Evolutionary conservation across 306 rosid species (phyloP), one percentile per base, ranked within the genome.

Genomic region (Cucurbita ficifolia): DNA sequence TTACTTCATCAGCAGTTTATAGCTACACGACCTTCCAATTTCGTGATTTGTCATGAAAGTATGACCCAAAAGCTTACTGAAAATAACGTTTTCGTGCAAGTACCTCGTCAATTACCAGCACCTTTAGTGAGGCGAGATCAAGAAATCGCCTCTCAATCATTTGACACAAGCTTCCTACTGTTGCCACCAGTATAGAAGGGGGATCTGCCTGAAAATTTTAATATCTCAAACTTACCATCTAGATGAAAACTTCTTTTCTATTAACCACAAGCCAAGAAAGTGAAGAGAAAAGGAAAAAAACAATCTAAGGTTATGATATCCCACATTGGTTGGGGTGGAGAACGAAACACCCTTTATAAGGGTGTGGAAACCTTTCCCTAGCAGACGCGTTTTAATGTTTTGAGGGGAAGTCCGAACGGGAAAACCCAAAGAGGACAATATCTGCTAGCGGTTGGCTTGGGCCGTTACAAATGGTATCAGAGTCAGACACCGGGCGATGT

Each of bases 31-130:
- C 16, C 18, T 35, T 14, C 8, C 54, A 50, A 60, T 22, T 21
- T 49, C 1, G 7, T 48, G 62, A 8, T 10, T 3, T 5, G 10
- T 22, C 76, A 11, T 10, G 49, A 55, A 17, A 67, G 59, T 24
- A 62, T 12, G 42, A 16, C 57, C 38, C 22, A 69, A 29, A 69
- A 69, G 6, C 40, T 69, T 11, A 1, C 5, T 22, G 6, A 5
- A 68, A 68, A 29, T 6, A 29, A 17, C 13, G n/a, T 14, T 53
- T 18, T n/a, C 19, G 45, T 60, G 10, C 38, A 49, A 68, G 76
- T 85, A 91, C 98, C 96, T 94, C 99, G 72, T 94, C 99, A 77
- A 94, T 90, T 67, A 91, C 87, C 76, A 93, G 80, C 81, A 87
- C 90, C 59, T 60, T 80, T 83, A 93, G 73, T 36, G 94, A 80